Conservation (phyloP, 2,329 filamentous ascomycete genomes). For the Fonsecaea pugnacius region DNA sequence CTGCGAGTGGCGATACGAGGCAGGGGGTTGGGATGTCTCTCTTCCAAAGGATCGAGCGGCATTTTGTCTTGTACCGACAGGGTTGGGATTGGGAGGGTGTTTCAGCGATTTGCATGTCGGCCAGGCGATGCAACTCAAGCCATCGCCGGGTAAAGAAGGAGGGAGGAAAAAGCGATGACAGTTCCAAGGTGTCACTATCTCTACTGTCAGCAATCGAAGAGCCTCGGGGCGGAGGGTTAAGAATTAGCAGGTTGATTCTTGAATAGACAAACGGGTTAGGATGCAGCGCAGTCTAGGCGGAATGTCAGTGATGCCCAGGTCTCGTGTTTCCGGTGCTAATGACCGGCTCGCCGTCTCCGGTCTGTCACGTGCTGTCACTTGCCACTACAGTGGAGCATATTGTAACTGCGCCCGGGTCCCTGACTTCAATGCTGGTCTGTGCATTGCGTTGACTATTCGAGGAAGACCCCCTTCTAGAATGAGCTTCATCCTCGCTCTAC, state of each 20-base stretch:
- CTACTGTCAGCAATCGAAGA: neutral
- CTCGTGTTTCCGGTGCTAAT: neutral
- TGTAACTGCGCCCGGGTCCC: neutral
- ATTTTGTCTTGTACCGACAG: constrained; percentile 25
- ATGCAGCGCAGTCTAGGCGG: constrained; percentile 5
- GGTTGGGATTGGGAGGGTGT: neutral
- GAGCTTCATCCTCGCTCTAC: neutral
- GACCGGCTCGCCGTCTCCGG: neutral
- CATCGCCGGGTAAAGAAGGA: constrained; percentile 6
- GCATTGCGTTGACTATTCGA: neutral
- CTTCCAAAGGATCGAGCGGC: constrained; percentile 21
- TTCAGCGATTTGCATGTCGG: constrained; percentile 15
- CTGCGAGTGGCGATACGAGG: constrained; percentile 8
- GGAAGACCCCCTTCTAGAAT: neutral
- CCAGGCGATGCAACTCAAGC: neutral
- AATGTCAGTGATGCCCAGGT: neutral
- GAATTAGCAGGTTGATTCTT: neutral
- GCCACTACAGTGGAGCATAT: neutral
- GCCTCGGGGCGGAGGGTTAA: neutral
- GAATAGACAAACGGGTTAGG: neutral
- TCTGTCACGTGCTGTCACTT: neutral
- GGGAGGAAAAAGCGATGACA: constrained; percentile 2
- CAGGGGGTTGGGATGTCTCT: constrained; percentile 14
- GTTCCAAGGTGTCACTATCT: neutral
- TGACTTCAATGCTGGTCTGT: neutral